Conservation (phyloP, 176 grass and related monocot species). For the Eleusine coracana region DNA sequence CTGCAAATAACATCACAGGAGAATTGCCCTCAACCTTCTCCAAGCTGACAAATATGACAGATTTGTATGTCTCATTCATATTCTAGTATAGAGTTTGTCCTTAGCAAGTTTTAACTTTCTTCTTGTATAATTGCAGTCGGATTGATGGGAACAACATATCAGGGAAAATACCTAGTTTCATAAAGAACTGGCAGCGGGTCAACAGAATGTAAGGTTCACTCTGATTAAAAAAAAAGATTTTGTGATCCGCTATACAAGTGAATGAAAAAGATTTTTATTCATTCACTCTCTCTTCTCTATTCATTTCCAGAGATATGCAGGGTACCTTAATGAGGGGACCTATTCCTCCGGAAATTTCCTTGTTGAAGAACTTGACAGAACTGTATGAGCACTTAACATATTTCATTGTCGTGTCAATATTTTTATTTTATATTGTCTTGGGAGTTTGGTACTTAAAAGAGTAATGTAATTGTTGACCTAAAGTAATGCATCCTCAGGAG, state of each 20-base stretch:
- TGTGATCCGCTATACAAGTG: conserved; percentile 4
- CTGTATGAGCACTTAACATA: conserved; percentile 51
- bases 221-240: not conserved
- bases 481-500: conserved; percentile 64
- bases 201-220: conserved; percentile 73
- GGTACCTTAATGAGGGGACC: conserved; percentile 74
- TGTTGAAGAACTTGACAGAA: conserved; percentile 78
- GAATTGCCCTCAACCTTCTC: conserved; percentile 80
- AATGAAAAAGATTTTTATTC: not conserved
- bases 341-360: conserved; percentile 67
- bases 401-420: not conserved
- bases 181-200: conserved; percentile 71
- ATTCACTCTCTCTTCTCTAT: not conserved
- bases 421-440: conserved; percentile 40
- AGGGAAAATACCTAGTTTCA: conserved; percentile 76
- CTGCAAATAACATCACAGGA: conserved; percentile 87
- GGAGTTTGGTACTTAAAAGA: conserved; percentile 22
- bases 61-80: conserved; percentile 65
- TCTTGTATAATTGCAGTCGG: conserved; percentile 45
- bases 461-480: conserved; percentile 27
- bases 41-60: conserved; percentile 73
- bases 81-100: not conserved
- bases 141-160: conserved; percentile 71
- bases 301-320: conserved; percentile 75
- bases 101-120: conserved; percentile 46